Percentiles rank a stretch among this genome's conserved stretches.
Evolutionary conservation across 495 filamentous ascomycete genomes (phyloP).

Genomic region (Penicillium macrosclerotiorum): DNA sequence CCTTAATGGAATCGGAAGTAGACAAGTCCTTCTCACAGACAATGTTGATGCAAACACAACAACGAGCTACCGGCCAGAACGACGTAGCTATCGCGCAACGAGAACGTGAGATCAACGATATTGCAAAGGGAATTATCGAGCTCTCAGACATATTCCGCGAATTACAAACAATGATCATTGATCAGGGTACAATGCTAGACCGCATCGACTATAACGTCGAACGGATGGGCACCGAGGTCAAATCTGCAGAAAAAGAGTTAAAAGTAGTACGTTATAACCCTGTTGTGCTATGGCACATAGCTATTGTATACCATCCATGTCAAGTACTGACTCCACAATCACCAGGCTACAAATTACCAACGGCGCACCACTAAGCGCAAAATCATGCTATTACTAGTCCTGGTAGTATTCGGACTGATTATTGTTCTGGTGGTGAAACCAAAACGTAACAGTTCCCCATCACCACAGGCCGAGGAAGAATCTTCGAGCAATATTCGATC

Average conservation of each 20-base stretch:
- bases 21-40: slow-evolving; percentile 91
- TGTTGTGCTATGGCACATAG: too few species aligned
- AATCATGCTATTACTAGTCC: slow-evolving; percentile 78
- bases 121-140: slow-evolving; percentile 96
- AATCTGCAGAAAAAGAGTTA: slow-evolving; percentile 88
- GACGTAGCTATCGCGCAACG: slow-evolving; percentile 86
- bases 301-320: too few species aligned
- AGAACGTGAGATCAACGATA: slow-evolving; percentile 96
- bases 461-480: slow-evolving; percentile 24
- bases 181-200: slow-evolving; percentile 97
- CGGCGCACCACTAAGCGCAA: slow-evolving; percentile 85
- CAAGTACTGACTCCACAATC: not conserved
- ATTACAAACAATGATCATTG: slow-evolving; percentile 93
- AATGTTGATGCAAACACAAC: slow-evolving; percentile 71
- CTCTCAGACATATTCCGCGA: slow-evolving; percentile 95
- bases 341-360: slow-evolving; percentile 81
- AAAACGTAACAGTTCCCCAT: slow-evolving; percentile 45
- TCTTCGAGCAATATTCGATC: slow-evolving; percentile 28
- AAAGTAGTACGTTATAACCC: slow-evolving; percentile 58
- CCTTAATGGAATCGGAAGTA: slow-evolving; percentile 82
- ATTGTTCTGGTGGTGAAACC: slow-evolving; percentile 86
- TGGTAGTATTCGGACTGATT: slow-evolving; percentile 80
- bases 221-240: slow-evolving; percentile 83
- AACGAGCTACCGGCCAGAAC: slow-evolving; percentile 69
- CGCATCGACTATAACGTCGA: slow-evolving; percentile 98